phyloP scores from a whole-genome alignment of 805 yeast species.

The Candida chilensis region DNA sequence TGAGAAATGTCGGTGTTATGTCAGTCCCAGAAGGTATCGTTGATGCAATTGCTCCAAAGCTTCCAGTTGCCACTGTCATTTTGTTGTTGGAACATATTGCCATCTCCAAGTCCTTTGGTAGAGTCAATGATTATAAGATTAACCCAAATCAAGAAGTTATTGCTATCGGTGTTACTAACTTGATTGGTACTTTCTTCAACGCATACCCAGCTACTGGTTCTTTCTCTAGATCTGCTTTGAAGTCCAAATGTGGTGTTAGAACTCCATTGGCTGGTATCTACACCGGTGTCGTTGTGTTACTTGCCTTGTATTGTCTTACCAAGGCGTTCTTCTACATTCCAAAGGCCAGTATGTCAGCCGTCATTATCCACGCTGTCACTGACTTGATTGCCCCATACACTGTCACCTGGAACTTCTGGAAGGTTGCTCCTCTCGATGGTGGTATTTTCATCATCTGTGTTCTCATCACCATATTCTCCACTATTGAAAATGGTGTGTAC shows the following conservation, averaged over 20 bases:
- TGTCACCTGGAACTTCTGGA: slow-evolving; percentile 63
- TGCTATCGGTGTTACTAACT: slow-evolving; percentile 88
- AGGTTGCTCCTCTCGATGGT: slow-evolving; percentile 64
- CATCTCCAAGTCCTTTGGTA: slow-evolving; percentile 87
- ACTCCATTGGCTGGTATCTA: slow-evolving; percentile 90
- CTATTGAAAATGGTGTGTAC: slow-evolving; percentile 85
- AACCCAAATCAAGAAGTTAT: slow-evolving; percentile 89
- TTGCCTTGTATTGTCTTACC: slow-evolving; percentile 81
- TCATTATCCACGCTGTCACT: slow-evolving; percentile 88
- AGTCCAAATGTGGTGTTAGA: slow-evolving; percentile 91
- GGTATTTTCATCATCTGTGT: slow-evolving; percentile 68
- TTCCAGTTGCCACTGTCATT: slow-evolving; percentile 81
- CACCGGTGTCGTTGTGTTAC: slow-evolving; percentile 81
- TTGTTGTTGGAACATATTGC: slow-evolving; percentile 88
- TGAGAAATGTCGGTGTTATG: slow-evolving; percentile 69
- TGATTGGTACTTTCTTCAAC: slow-evolving; percentile 84
- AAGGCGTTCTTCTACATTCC: slow-evolving; percentile 84
- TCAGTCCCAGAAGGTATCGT: slow-evolving; percentile 51
- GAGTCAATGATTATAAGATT: slow-evolving; percentile 84
- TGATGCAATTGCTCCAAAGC: slow-evolving; percentile 55
- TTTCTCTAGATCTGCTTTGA: slow-evolving; percentile 88
- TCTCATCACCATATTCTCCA: slow-evolving; percentile 63
- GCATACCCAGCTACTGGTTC: slow-evolving; percentile 97
- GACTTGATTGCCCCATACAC: slow-evolving; percentile 70
- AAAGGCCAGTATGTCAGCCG: slow-evolving; percentile 77